Base-by-base conservation (phyloP, 805 yeast genomes). In the Yarrowia bubula region DNA sequence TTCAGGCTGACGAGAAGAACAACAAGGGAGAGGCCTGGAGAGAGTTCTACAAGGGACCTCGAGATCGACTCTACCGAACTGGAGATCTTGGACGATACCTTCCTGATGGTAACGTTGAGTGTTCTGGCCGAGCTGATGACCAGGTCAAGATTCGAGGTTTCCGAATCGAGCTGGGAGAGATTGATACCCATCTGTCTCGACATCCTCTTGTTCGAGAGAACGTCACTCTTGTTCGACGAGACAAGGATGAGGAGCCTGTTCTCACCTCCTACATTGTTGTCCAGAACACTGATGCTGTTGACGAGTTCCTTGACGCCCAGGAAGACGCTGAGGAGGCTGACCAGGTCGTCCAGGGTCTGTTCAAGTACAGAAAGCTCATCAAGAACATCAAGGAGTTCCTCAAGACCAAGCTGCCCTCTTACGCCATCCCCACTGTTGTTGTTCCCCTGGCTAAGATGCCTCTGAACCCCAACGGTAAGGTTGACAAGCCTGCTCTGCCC, bases 101-200 rank as follows among this genome's bases (percentile, higher is more conserved):
- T 66, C 98, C 98, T 7, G 97, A 92, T 73, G 99, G 99, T 66
- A 90, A 95, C 78, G 92, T 95, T 71, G 99, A 95, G 80, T 93
- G 98, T 76, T 89, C 96, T 75, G 99, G 99, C 67, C 86, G 99
- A 75, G 99, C 99, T 32, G 99, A 95, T 78, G 98, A 93, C 75
- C 99, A 95, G 77, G 97, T 95, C 67, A 95, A 95, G 77, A 95
- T 95, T 70, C 86, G 99, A 79, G 99, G 99, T 1, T 96, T 95
- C 85, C 86, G 99, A 78, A 96, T 95, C 69, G 99, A 95, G 78
- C 81, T 95, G 65, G 99, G 99, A 67, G 99, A 95, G 78, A 96
- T 95, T 74, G 98, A 95, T 76, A 95, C 99, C 14, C 97, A 95
- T 74, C 84, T 95, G 68, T 92, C 98, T 13, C 97, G 92, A 75